Evolutionary conservation across 257 asterid genomes (phyloP).

Genomic region (Capsicum baccatum): DNA sequence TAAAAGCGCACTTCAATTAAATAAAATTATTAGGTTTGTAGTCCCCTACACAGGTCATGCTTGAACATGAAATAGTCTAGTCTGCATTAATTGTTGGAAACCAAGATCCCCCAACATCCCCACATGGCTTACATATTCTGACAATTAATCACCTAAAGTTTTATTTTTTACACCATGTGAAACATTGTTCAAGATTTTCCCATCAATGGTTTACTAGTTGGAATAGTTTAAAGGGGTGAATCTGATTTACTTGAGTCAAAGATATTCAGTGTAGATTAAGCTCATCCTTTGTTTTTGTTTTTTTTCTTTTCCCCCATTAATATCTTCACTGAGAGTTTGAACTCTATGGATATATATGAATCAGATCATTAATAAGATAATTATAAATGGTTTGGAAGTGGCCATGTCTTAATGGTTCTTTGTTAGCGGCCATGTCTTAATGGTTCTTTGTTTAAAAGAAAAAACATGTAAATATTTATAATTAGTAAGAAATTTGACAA

Average conservation of each 20-base stretch:
- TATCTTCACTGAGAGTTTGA: neutral
- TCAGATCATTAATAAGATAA: neutral
- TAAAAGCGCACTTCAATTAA: conserved; percentile 12
- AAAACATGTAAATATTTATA: neutral
- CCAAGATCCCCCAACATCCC: conserved; percentile 52
- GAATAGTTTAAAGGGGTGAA: conserved; percentile 32
- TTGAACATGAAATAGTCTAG: conserved; percentile 56
- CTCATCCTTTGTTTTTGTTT: neutral
- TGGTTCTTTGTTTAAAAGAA: too few relatives aligned
- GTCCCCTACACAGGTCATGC: conserved; percentile 53
- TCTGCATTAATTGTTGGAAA: conserved; percentile 52
- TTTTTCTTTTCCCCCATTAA: neutral
- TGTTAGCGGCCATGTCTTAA: neutral
- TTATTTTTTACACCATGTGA: conserved; percentile 25
- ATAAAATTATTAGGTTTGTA: conserved; percentile 31
- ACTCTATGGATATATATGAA: conserved; percentile 6
- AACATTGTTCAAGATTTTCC: conserved; percentile 30
- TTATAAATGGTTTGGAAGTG: neutral
- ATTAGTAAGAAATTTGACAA: neutral
- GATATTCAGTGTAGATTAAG: conserved; percentile 38
- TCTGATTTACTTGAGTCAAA: conserved; percentile 50
- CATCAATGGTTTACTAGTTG: conserved; percentile 13
- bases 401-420: too few relatives aligned
- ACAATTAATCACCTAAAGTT: conserved; percentile 31
- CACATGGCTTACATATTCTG: conserved; percentile 64